Conservation (phyloP, 352 stramenopile genomes). For the Paralagenidium karlingii region DNA sequence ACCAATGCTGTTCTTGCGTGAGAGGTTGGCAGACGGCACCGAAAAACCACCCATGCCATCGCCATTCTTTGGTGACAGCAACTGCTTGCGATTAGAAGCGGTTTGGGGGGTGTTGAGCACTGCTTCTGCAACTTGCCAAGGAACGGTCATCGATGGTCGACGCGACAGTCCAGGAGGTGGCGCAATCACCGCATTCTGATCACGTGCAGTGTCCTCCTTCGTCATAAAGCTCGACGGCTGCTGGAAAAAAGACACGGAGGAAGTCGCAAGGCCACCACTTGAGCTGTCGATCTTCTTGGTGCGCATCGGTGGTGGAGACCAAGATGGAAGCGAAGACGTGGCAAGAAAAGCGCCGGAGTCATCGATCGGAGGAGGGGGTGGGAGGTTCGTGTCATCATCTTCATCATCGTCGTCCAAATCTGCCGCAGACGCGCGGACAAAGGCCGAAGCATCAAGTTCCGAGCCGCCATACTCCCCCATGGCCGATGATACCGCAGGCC, state of each 20-base stretch:
- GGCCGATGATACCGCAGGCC: too few species aligned
- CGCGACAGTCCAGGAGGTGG: constrained; percentile 59
- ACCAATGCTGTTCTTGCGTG: constrained; percentile 9
- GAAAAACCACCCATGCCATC: constrained; percentile 1
- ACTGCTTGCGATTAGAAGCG: constrained; percentile 42
- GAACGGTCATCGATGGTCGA: constrained; percentile 73
- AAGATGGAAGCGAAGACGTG: constrained; percentile 54
- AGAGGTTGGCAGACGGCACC: constrained; percentile 1
- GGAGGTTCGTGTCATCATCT: constrained; percentile 17
- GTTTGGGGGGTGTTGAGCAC: constrained; percentile 76
- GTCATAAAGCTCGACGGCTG: constrained; percentile 57
- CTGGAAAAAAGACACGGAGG: background rate
- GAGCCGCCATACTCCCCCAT: too few species aligned
- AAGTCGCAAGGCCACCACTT: background rate
- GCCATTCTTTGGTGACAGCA: constrained; percentile 29
- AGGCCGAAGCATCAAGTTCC: too few species aligned
- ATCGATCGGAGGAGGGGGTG: constrained; percentile 49
- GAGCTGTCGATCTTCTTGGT: constrained; percentile 47
- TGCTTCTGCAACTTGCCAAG: constrained; percentile 73
- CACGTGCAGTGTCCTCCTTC: constrained; percentile 30
- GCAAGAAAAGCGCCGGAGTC: too few species aligned
- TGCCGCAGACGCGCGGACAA: too few species aligned
- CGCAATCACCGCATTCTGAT: constrained; percentile 54
- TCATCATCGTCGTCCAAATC: background rate
- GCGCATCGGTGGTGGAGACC: constrained; percentile 56